Conservation (phyloP, 1,139 yeast genomes). For the Diutina sp. region DNA sequence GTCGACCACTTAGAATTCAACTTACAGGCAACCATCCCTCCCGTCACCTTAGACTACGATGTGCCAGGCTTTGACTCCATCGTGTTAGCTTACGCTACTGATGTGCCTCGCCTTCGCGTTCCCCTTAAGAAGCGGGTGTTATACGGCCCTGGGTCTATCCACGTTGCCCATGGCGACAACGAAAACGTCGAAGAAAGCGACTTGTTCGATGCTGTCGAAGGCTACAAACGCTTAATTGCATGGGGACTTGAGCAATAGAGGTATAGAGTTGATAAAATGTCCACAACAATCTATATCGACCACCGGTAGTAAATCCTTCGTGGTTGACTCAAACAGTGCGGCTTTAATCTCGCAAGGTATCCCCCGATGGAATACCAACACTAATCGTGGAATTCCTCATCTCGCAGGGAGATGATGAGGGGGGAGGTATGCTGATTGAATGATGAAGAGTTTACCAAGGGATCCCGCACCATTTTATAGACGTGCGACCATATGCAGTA, state of each 20-base stretch:
- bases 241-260: neutral
- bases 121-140: constrained; percentile 31
- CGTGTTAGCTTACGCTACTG: constrained; percentile 50
- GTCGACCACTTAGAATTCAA: constrained; percentile 13
- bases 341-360: constrained; percentile 1
- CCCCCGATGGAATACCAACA: neutral
- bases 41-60: constrained; percentile 35
- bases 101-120: constrained; percentile 40
- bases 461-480: neutral
- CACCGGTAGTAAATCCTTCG: neutral
- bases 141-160: constrained; percentile 61
- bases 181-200: constrained; percentile 44
- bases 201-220: constrained; percentile 39
- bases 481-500: neutral
- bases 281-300: constrained; percentile 1
- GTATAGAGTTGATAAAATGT: neutral
- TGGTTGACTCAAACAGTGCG: constrained; percentile 3
- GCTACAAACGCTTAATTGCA: constrained; percentile 37
- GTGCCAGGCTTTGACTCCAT: constrained; percentile 53
- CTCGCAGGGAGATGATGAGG: neutral
- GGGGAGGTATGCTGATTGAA: neutral
- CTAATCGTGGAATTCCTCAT: neutral
- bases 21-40: constrained; percentile 16
- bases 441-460: neutral
- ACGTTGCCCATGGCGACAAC: constrained; percentile 51